phyloP scores from a whole-genome alignment of 305 asterid genomes.

The Plantago coronopus region DNA sequence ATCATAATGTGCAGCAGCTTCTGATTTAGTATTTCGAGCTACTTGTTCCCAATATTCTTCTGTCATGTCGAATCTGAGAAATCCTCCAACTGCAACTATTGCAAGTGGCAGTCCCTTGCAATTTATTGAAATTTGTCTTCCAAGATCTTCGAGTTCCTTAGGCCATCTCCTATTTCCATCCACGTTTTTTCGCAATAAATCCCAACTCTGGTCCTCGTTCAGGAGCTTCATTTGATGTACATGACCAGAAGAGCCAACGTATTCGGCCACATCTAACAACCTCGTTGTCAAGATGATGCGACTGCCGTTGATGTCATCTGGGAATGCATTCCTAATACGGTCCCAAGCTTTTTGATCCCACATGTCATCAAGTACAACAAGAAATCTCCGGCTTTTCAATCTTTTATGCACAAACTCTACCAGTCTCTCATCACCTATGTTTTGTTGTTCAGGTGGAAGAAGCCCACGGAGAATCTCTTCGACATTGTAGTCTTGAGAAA shows the following conservation, averaged over 20 bases:
- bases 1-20: neutral
- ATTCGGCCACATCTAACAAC: too few relatives aligned
- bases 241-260: neutral
- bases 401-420: neutral
- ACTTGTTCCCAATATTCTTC: too few relatives aligned
- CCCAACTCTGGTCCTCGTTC: constrained; percentile 20
- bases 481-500: constrained; percentile 11
- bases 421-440: neutral
- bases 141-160: constrained; percentile 6
- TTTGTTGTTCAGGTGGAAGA: neutral
- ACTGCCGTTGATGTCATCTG: too few relatives aligned
- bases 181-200: constrained; percentile 7
- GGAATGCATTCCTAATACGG: too few relatives aligned
- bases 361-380: constrained; percentile 23
- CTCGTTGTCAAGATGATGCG: too few relatives aligned
- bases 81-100: constrained; percentile 21
- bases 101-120: constrained; percentile 29
- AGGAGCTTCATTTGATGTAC: constrained; percentile 7
- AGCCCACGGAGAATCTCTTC: neutral
- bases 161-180: constrained; percentile 13
- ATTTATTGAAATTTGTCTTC: constrained; percentile 15
- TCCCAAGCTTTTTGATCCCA: constrained; percentile 16
- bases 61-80: neutral
- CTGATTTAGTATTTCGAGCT: neutral
- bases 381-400: constrained; percentile 18